Conservation (phyloP, 2,329 filamentous ascomycete species). For the Colletotrichum godetiae region DNA sequence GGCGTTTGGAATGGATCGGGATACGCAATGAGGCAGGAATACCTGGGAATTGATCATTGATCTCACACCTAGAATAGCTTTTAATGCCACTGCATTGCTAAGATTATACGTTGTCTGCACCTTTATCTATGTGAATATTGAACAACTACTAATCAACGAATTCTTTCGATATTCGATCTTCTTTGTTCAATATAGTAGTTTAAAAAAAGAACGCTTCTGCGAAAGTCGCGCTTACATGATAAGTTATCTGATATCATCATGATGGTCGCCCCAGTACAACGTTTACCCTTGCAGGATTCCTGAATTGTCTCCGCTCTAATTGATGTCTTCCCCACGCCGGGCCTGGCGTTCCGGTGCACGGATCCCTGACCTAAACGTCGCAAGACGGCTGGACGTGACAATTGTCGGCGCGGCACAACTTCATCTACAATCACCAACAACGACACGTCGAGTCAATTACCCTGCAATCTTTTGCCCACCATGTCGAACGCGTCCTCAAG, state of each 20-base stretch:
- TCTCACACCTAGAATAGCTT: constrained; percentile 24
- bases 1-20: constrained; percentile 24
- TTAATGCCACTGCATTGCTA: constrained; percentile 35
- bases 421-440: not conserved
- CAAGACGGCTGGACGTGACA: not conserved
- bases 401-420: not conserved
- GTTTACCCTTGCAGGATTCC: not conserved
- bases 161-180: too few relatives aligned
- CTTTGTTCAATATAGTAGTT: too few relatives aligned
- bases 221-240: too few relatives aligned
- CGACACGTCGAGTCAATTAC: not conserved
- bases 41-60: constrained; percentile 1
- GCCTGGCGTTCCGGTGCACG: not conserved
- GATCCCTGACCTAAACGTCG: constrained; percentile 5
- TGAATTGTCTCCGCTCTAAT: too few relatives aligned
- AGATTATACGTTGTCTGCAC: too few relatives aligned
- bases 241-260: not conserved
- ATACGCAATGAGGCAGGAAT: constrained; percentile 30
- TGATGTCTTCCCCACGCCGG: constrained; percentile 3
- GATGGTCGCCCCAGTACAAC: not conserved
- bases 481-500: constrained; percentile 38
- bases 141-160: too few relatives aligned
- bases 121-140: too few relatives aligned
- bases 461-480: constrained; percentile 10
- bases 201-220: too few relatives aligned